Percentiles rank a stretch among this genome's conserved stretches.
Conservation (phyloP, 306 rosid species). For the Cotoneaster glaucophyllus region DNA sequence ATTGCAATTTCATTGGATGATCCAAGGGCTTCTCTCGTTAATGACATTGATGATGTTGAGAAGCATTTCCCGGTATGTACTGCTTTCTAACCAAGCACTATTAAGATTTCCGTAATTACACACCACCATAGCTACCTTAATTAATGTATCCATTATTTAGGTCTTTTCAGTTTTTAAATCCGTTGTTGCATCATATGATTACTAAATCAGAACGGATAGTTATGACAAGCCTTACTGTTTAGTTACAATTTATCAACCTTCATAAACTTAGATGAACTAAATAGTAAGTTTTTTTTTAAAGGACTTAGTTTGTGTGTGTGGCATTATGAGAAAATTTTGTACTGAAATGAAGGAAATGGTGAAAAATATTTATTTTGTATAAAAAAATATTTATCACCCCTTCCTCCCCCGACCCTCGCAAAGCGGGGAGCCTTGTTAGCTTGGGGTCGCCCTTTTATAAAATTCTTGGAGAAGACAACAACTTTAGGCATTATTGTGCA, state of each 20-base stretch:
- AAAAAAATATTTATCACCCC: too few species aligned
- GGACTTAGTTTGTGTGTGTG: background rate
- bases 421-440: too few species aligned
- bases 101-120: background rate
- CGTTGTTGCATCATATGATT: background rate
- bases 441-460: too few species aligned
- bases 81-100: background rate
- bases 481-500: background rate
- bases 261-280: background rate
- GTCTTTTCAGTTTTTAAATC: background rate
- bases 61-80: slow-evolving; percentile 82
- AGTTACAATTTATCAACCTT: background rate
- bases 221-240: background rate
- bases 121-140: background rate
- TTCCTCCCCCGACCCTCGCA: too few species aligned
- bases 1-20: slow-evolving; percentile 90
- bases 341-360: background rate
- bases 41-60: slow-evolving; percentile 80
- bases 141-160: background rate
- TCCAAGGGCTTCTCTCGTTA: slow-evolving; percentile 81
- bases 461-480: background rate
- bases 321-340: too few species aligned
- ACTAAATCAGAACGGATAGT: background rate
- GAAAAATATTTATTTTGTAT: background rate
- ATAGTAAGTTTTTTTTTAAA: background rate